Base-by-base conservation (phyloP, 768 basidiomycete species). In the Termitomyces eurrhizus region DNA sequence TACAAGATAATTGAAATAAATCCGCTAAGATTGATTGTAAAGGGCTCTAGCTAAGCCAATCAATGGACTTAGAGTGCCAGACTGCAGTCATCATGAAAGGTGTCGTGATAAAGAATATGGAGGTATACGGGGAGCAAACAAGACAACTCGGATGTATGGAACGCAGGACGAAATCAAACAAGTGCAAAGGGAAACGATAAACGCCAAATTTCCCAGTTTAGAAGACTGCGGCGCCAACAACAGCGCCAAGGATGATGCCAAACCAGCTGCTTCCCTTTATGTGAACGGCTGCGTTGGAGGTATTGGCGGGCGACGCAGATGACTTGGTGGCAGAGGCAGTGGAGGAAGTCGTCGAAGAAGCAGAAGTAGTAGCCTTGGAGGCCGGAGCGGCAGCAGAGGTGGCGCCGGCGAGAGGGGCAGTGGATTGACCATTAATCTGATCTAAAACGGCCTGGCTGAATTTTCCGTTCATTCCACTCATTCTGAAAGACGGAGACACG, bases 391-490 rank as follows among this genome's bases (percentile, higher is more conserved):
- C 46, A 7, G 72, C 64, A 24, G 75, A 53, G 12, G 80, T 65
- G 48, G 70, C 68, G 1, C 72, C 76, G n/a, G 78, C 80, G 9
- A 83, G 77, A 45, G 85, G 81, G 1, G 87, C 84, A 4, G 83
- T 81, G 1, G 83, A 77, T 64, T 85, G 79, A 32, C 86, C 88
- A 46, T 77, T 75, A 65, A 93, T 87, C 68, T 89, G 78, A 6
- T 80, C 73, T 56, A 82, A 77, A 18, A 87, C 70, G 2, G 78
- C 64, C 1, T 78, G 65, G 69, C 78, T 86, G 78, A 93, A 95
- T 0, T 68, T 68, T 36, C 93, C 93, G 3, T 78, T 81, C 92
- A 93, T 93, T 59, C 78, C 74, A n/a, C 72, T 65, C 69, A 94
- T 64, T 8, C 89, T 92, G 63, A n/a, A 26, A 59, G 26, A 45